These are phyloP conservation scores for Melanogaster broomeanus DNA, from an alignment of 768 basidiomycete species.

Conservation along the genomic window DNA sequence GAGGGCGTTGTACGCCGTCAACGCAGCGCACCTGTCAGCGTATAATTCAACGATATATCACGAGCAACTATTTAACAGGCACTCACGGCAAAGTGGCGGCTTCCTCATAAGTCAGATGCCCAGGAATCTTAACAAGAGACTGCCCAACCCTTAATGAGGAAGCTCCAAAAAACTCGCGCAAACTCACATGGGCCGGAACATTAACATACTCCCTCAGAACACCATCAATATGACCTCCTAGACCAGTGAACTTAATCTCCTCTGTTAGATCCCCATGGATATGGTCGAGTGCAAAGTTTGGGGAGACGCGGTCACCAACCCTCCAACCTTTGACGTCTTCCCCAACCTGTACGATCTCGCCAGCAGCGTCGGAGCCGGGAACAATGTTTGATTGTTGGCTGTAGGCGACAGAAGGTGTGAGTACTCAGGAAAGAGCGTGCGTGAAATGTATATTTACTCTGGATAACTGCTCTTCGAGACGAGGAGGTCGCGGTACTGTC, in stretches of 20 bases:
- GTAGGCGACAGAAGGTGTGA: slow-evolving; percentile 27
- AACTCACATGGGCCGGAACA: slow-evolving; percentile 46
- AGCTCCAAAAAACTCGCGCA: neutral
- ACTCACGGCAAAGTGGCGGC: slow-evolving; percentile 63
- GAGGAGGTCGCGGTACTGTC: slow-evolving; percentile 51
- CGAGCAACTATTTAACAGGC: no score
- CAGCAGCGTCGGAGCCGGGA: slow-evolving; percentile 53
- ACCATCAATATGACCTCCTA: slow-evolving; percentile 53
- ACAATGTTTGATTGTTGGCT: slow-evolving; percentile 28
- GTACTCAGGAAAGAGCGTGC: slow-evolving; percentile 23
- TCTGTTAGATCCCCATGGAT: slow-evolving; percentile 44
- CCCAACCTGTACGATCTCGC: slow-evolving; percentile 52
- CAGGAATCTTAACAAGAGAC: slow-evolving; percentile 53
- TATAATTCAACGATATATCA: neutral
- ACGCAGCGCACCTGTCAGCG: slow-evolving; percentile 48
- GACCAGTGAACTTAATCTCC: slow-evolving; percentile 35
- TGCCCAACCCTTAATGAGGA: slow-evolving; percentile 15
- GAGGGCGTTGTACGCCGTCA: slow-evolving; percentile 67
- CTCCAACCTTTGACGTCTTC: slow-evolving; percentile 46
- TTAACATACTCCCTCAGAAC: slow-evolving; percentile 55
- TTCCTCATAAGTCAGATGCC: slow-evolving; percentile 61
- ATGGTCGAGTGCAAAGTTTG: slow-evolving; percentile 53
- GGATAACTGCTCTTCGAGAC: slow-evolving; percentile 43
- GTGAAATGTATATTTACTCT: slow-evolving; percentile 20
- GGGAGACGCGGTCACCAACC: slow-evolving; percentile 54